Conservation (phyloP, 2,329 filamentous ascomycete genomes). For the Hypoxylon sp. region DNA sequence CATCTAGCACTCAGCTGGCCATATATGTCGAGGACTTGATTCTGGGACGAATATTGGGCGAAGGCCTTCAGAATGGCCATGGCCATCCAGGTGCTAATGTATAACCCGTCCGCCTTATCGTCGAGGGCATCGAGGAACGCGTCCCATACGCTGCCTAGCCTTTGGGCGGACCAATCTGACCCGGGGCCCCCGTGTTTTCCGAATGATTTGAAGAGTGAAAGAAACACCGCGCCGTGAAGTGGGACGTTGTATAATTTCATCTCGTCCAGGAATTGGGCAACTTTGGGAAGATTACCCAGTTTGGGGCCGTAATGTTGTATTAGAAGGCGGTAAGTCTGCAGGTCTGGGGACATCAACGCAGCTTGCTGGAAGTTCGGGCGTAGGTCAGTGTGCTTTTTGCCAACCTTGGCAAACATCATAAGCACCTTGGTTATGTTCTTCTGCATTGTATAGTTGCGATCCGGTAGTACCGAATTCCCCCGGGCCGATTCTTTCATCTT, state of each 20-base stretch:
- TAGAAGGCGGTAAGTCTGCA: slow-evolving; percentile 81
- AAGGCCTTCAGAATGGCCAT: slow-evolving; percentile 71
- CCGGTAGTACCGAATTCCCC: slow-evolving; percentile 50
- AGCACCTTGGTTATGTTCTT: slow-evolving; percentile 62
- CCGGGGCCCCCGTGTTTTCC: slow-evolving; percentile 71
- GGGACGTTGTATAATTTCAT: slow-evolving; percentile 76
- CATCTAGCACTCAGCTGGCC: slow-evolving; percentile 57
- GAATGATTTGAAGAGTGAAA: slow-evolving; percentile 86
- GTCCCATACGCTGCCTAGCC: slow-evolving; percentile 73
- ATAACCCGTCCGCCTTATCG: slow-evolving; percentile 54
- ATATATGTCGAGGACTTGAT: slow-evolving; percentile 63
- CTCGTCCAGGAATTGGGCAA: slow-evolving; percentile 77
- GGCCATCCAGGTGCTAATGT: slow-evolving; percentile 67
- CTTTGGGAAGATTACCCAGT: slow-evolving; percentile 74
- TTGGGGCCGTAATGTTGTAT: slow-evolving; percentile 75
- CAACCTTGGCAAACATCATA: slow-evolving; percentile 64
- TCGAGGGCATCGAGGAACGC: slow-evolving; percentile 67
- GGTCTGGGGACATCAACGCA: slow-evolving; percentile 74
- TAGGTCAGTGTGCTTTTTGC: slow-evolving; percentile 64
- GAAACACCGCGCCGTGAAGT: slow-evolving; percentile 78
- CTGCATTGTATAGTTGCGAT: slow-evolving; percentile 55
- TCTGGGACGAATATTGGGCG: slow-evolving; percentile 61
- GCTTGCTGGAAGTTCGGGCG: slow-evolving; percentile 63
- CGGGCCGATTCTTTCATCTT: slow-evolving; percentile 77
- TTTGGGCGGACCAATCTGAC: slow-evolving; percentile 74